A percentile compares a stretch with the other conserved stretches of the same genome.
Evolutionary conservation across 495 filamentous ascomycete species (phyloP).

Genomic region (Hyphodiscus hymeniophilus): DNA sequence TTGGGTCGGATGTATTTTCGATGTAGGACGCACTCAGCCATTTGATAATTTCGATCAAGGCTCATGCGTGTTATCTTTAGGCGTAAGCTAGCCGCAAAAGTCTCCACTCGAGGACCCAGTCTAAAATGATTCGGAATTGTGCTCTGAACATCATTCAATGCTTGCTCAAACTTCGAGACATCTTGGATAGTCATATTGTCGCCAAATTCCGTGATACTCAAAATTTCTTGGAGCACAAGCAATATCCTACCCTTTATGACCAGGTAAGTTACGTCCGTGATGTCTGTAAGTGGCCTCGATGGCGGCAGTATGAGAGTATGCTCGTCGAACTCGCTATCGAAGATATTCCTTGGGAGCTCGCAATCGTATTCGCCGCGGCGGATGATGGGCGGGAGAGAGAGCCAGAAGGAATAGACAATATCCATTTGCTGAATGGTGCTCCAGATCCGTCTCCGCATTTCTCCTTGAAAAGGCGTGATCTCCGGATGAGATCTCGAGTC

Average conservation of each 20-base stretch:
- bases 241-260: conserved; percentile 36
- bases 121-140: neutral
- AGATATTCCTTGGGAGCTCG: conserved; percentile 24
- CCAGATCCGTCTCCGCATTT: conserved; percentile 3
- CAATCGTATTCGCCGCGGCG: conserved; percentile 24
- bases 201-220: neutral
- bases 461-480: neutral
- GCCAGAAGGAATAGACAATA: conserved; percentile 1
- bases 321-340: conserved; percentile 40
- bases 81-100: neutral
- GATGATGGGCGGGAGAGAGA: conserved; percentile 18
- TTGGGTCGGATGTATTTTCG: neutral
- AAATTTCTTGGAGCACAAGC: conserved; percentile 29
- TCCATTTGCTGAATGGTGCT: neutral
- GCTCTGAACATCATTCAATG: neutral
- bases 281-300: conserved; percentile 33
- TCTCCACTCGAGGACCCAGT: neutral
- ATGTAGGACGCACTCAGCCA: neutral
- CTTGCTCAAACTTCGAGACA: neutral
- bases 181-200: neutral
- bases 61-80: neutral
- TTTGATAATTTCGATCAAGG: conserved; percentile 6
- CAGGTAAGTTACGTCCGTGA: conserved; percentile 41
- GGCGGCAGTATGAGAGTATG: conserved; percentile 34
- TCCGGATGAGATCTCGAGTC: conserved; percentile 31